Conservation (phyloP, 2,329 filamentous ascomycete genomes). For the Stagonosporopsis vannaccii region DNA sequence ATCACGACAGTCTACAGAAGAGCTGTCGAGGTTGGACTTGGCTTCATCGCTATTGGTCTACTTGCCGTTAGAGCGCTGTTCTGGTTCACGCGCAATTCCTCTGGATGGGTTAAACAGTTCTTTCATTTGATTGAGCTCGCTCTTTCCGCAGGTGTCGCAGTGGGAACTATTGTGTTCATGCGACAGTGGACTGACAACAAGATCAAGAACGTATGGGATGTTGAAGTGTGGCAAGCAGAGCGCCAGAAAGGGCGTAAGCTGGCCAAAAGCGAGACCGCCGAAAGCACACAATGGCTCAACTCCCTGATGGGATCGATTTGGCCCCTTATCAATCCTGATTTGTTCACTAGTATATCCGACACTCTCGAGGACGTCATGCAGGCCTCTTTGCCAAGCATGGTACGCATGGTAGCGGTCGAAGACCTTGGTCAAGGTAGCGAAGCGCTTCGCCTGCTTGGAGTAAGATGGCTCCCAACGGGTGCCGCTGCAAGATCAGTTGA, state of each 20-base stretch:
- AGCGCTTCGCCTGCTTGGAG: constrained; percentile 71
- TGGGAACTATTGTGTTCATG: constrained; percentile 55
- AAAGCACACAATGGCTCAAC: constrained; percentile 76
- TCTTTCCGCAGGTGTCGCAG: constrained; percentile 36
- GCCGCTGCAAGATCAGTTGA: constrained; percentile 70
- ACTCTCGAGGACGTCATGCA: constrained; percentile 83
- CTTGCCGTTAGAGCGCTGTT: constrained; percentile 46
- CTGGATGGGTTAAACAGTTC: constrained; percentile 42
- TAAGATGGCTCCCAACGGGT: constrained; percentile 75
- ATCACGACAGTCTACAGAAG: constrained; percentile 55
- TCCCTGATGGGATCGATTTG: constrained; percentile 71
- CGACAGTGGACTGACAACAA: constrained; percentile 68
- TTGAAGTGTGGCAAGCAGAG: constrained; percentile 73
- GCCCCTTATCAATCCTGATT: constrained; percentile 77
- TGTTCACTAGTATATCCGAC: constrained; percentile 73
- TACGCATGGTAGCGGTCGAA: constrained; percentile 78
- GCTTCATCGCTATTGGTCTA: constrained; percentile 45
- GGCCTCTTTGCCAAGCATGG: constrained; percentile 71
- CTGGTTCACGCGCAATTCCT: constrained; percentile 39
- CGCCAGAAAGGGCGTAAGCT: constrained; percentile 60
- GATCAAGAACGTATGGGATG: constrained; percentile 69
- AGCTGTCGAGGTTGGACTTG: constrained; percentile 52
- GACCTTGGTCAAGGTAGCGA: constrained; percentile 80
- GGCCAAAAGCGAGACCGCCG: constrained; percentile 60
- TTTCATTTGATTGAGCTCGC: constrained; percentile 39